Evolutionary conservation across 495 filamentous ascomycete genomes (phyloP).

Genomic region (Lentithecium fluviatile): DNA sequence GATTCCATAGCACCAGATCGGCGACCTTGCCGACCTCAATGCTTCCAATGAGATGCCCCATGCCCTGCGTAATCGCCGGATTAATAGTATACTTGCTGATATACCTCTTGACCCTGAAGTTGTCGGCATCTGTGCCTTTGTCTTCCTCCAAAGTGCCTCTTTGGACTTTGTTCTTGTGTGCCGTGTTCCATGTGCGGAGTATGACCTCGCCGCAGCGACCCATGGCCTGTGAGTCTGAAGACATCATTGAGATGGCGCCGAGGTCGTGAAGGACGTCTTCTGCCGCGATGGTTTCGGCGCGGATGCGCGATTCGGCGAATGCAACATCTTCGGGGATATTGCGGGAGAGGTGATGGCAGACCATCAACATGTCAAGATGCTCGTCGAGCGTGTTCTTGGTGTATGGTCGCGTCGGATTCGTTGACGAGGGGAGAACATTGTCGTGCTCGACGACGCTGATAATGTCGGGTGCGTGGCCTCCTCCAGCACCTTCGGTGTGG

Average conservation of each 20-base stretch:
- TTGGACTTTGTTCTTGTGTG: slow-evolving; percentile 95
- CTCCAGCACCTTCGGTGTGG: slow-evolving; percentile 95
- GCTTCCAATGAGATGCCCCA: slow-evolving; percentile 84
- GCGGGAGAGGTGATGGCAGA: slow-evolving; percentile 90
- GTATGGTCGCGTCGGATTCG: slow-evolving; percentile 91
- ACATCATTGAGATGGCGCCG: slow-evolving; percentile 98
- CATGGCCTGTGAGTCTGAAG: slow-evolving; percentile 95
- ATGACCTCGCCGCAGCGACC: slow-evolving; percentile 95
- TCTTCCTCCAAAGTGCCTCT: slow-evolving; percentile 76
- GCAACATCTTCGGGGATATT: slow-evolving; percentile 95
- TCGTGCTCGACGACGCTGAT: slow-evolving; percentile 87
- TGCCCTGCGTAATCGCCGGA: slow-evolving; percentile 89
- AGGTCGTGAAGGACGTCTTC: slow-evolving; percentile 97
- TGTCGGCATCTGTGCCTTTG: slow-evolving; percentile 78
- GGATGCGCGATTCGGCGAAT: slow-evolving; percentile 93
- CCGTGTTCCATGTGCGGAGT: slow-evolving; percentile 94
- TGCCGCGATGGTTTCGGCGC: slow-evolving; percentile 93
- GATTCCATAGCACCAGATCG: slow-evolving; percentile 87
- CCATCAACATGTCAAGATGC: slow-evolving; percentile 98
- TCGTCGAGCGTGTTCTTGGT: slow-evolving; percentile 94
- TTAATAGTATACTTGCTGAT: slow-evolving; percentile 98
- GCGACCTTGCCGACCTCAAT: slow-evolving; percentile 90
- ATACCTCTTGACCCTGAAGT: slow-evolving; percentile 91
- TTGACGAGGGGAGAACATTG: slow-evolving; percentile 91
- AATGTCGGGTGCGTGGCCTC: slow-evolving; percentile 96